Evolutionary conservation across 352 stramenopile genomes (phyloP).

Genomic region (Globisporangium acanthophoron): DNA sequence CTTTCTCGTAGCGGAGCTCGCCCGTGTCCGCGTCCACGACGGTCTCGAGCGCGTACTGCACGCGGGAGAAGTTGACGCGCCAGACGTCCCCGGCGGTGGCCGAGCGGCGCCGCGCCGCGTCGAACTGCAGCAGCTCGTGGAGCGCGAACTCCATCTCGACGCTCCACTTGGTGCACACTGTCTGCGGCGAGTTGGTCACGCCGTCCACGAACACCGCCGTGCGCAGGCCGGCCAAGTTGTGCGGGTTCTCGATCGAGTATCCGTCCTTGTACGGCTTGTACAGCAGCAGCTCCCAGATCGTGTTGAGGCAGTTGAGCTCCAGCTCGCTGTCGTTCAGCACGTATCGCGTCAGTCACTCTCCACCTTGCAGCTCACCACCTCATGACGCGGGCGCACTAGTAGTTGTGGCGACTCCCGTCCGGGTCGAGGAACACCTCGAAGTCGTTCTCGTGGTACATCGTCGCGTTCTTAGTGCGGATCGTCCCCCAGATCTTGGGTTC

Average conservation of each 20-base stretch:
- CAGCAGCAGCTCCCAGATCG: conserved; percentile 88
- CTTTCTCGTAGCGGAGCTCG: conserved; percentile 45
- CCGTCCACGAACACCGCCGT: conserved; percentile 66
- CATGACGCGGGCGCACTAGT: conserved; percentile 50
- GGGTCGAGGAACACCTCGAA: conserved; percentile 93
- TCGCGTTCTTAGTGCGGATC: conserved; percentile 56
- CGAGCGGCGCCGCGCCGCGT: conserved; percentile 27
- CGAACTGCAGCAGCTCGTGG: conserved; percentile 59
- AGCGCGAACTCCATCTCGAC: conserved; percentile 80
- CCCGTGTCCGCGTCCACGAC: conserved; percentile 41
- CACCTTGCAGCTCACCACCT: too few relatives aligned
- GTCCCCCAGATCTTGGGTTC: conserved; percentile 78
- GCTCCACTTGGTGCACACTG: conserved; percentile 64
- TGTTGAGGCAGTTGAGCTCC: conserved; percentile 90
- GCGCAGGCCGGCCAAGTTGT: conserved; percentile 42
- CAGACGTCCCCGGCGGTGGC: conserved; percentile 48
- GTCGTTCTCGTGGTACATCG: conserved; percentile 89
- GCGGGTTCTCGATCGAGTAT: conserved; percentile 71
- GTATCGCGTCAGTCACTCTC: neutral
- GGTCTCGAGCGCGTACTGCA: conserved; percentile 67
- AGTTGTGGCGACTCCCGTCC: conserved; percentile 73
- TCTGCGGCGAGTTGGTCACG: conserved; percentile 60
- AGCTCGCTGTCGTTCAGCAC: conserved; percentile 46
- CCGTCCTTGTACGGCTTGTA: conserved; percentile 87
- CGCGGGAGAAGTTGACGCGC: conserved; percentile 89